Evolutionary conservation across 106 monocot genomes (phyloP).

Genomic region (Amphibolis antarctica): DNA sequence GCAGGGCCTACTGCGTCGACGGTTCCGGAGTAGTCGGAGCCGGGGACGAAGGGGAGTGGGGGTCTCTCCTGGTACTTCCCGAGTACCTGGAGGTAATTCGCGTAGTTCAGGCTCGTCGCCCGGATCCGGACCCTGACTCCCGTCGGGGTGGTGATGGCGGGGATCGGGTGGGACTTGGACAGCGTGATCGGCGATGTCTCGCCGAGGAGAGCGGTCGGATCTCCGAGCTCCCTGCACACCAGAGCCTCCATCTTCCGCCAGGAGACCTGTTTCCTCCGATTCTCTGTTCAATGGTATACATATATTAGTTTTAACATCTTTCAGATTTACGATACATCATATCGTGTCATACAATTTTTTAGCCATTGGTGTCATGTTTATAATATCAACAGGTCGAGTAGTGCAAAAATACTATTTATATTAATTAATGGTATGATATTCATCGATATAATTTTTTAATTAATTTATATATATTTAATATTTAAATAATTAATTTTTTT

Average conservation of each 20-base stretch:
- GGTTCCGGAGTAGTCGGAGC: conserved; percentile 83
- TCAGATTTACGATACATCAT: too few relatives aligned
- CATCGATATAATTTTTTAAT: too few relatives aligned
- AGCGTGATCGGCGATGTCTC: conserved; percentile 39
- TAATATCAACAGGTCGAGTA: too few relatives aligned
- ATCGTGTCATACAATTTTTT: too few relatives aligned
- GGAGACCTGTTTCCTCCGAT: too few relatives aligned
- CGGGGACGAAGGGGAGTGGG: conserved; percentile 81
- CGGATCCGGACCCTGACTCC: conserved; percentile 54
- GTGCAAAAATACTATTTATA: too few relatives aligned
- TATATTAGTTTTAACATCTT: too few relatives aligned
- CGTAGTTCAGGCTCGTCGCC: conserved; percentile 83
- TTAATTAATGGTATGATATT: too few relatives aligned
- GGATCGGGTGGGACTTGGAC: conserved; percentile 38
- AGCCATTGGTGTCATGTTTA: too few relatives aligned
- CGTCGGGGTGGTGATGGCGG: conserved; percentile 48
- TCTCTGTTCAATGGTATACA: too few relatives aligned
- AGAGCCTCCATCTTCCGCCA: conserved; percentile 63
- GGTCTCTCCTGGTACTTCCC: conserved; percentile 95
- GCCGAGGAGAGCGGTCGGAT: conserved; percentile 52
- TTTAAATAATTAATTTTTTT: too few relatives aligned
- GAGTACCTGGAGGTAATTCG: conserved; percentile 79
- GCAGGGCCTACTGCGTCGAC: conserved; percentile 53
- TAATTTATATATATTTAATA: too few relatives aligned
- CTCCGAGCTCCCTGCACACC: conserved; percentile 58